Base-by-base conservation (phyloP, 352 stramenopile genomes). In the Pythium oligandrum region DNA sequence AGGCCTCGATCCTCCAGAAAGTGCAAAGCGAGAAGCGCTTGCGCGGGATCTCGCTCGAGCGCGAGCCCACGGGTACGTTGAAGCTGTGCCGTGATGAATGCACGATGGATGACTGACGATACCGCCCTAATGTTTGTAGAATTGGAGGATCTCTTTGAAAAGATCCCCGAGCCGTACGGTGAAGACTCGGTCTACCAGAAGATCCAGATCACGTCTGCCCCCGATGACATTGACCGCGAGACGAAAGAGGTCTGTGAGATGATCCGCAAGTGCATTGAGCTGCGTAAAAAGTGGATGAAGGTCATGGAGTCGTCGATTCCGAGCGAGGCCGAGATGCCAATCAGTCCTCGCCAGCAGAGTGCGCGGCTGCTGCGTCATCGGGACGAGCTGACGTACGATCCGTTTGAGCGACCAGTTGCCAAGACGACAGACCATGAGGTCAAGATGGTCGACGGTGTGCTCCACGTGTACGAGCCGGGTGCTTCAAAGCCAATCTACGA, bases 221-320 rank as follows among this genome's bases (percentile, higher is more conserved):
- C 79, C 26, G 82, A 86, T 42, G 75, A 90, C 31, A 61, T 83
- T 12, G 84, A 95, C 53, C 59, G 63, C 49, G 84, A 95, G 61
- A 88, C 80, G 0, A 82, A 78, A 44, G 78, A 90, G 17, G 78
- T 89, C 36, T 95, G 82, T 54, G 67, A 85, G 39, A 73, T 88
- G 45, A 81, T 95, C 53, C 78, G 78, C 58, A 90, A 90, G 66
- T 90, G 82, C 51, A 50, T 95, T 34, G 46, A 45, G 4, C 53
- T 95, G 34, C 64, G 84, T 17, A 76, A 72, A 7, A 90, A 91
- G 58, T 95, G 78, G 77, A 76, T 95, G 44, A 38, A 68, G 3
- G 63, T 68, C 31, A 86, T 85, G 55, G 66, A 78, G 54, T 42
- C 61, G 35, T 59, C 51, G 6, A 51, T 53, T 10, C 53, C 66